phyloP scores from a whole-genome alignment of 2,329 filamentous ascomycete species.

The Pseudogymnoascus sp. region DNA sequence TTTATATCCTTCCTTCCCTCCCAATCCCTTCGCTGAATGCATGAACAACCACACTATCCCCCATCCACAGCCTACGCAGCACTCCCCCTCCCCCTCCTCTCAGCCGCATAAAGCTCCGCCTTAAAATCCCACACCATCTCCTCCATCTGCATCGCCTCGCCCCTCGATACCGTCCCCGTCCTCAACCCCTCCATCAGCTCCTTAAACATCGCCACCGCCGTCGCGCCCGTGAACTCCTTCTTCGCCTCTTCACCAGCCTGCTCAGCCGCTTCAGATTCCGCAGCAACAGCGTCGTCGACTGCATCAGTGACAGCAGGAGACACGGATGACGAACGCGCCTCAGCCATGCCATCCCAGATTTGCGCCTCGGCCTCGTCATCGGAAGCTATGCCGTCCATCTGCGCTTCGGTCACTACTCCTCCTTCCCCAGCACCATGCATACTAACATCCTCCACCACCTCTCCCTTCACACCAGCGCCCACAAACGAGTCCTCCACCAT shows the following conservation, averaged over 20 bases:
- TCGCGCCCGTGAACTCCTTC: slow-evolving; percentile 22
- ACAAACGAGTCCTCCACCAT: background rate
- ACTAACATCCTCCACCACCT: background rate
- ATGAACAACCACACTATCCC: too few relatives aligned
- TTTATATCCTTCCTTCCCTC: background rate
- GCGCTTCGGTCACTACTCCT: background rate
- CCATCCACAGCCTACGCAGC: background rate
- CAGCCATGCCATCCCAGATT: background rate
- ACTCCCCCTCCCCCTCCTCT: slow-evolving; percentile 41
- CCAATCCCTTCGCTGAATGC: background rate
- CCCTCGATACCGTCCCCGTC: slow-evolving; percentile 48
- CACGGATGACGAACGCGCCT: background rate
- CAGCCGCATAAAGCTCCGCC: slow-evolving; percentile 62
- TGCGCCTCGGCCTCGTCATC: background rate
- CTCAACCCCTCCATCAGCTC: slow-evolving; percentile 51
- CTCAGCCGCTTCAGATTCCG: background rate
- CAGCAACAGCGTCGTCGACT: background rate
- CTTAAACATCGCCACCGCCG: slow-evolving; percentile 46
- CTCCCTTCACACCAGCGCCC: too few relatives aligned
- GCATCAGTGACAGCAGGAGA: background rate
- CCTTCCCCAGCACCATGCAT: background rate
- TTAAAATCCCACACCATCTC: slow-evolving; percentile 74
- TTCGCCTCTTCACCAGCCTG: background rate
- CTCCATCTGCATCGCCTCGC: slow-evolving; percentile 63
- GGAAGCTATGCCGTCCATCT: background rate